A percentile compares a stretch with the other conserved stretches of the same genome.
These are phyloP conservation scores for Xylaria scruposa DNA, from an alignment of 495 filamentous ascomycete genomes.

Conservation along the genomic window DNA sequence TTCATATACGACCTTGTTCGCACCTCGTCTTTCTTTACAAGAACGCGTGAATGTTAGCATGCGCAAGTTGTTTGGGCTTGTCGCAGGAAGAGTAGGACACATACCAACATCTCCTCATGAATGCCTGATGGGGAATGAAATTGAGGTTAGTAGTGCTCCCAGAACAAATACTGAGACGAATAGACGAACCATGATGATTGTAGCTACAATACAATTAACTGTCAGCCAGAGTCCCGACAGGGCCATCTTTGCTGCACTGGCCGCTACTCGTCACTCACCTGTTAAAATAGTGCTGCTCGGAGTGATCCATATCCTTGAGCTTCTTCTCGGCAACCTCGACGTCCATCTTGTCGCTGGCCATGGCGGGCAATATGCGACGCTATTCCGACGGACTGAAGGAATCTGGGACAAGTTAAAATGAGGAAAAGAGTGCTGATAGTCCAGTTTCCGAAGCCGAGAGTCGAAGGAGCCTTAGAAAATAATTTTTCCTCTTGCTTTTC, in stretches of 20 bases:
- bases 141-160: slow-evolving; percentile 41
- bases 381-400: not conserved
- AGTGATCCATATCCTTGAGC: slow-evolving; percentile 75
- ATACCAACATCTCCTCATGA: slow-evolving; percentile 97
- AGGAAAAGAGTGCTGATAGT: slow-evolving; percentile 25
- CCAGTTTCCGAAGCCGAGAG: slow-evolving; percentile 18
- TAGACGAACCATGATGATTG: slow-evolving; percentile 86
- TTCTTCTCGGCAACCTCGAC: slow-evolving; percentile 57
- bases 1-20: slow-evolving; percentile 95
- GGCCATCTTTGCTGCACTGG: slow-evolving; percentile 9
- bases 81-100: slow-evolving; percentile 45
- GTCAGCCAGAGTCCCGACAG: slow-evolving; percentile 34
- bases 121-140: slow-evolving; percentile 66
- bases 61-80: slow-evolving; percentile 8
- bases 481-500: slow-evolving; percentile 22
- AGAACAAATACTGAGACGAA: slow-evolving; percentile 26
- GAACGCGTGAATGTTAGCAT: slow-evolving; percentile 31
- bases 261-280: slow-evolving; percentile 63
- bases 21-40: slow-evolving; percentile 90
- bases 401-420: slow-evolving; percentile 5
- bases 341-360: slow-evolving; percentile 52
- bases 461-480: not conserved
- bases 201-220: slow-evolving; percentile 63
- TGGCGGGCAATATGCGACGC: slow-evolving; percentile 29
- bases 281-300: slow-evolving; percentile 97